Conservation (phyloP, 2,329 filamentous ascomycete species). For the Tolypocladium guangdongense region DNA sequence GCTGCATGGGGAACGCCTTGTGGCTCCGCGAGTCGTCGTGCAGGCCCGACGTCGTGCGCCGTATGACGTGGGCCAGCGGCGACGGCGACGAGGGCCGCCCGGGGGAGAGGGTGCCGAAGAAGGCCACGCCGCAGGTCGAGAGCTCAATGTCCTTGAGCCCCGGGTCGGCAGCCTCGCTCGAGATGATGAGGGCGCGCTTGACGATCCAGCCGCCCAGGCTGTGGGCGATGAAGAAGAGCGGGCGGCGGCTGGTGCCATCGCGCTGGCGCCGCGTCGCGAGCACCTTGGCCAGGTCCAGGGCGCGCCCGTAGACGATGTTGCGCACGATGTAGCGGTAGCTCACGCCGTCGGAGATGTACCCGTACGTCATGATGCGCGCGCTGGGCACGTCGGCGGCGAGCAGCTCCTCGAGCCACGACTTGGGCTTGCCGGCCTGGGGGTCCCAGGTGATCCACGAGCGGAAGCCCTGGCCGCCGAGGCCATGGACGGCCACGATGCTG, state of each 20-base stretch:
- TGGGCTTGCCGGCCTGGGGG: slow-evolving; percentile 7
- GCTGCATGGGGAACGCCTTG: slow-evolving; percentile 2
- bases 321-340: slow-evolving; percentile 13
- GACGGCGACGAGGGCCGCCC: slow-evolving; percentile 12
- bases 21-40: background rate
- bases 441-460: slow-evolving; percentile 13
- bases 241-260: slow-evolving; percentile 10
- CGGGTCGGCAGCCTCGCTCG: slow-evolving; percentile 13
- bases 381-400: slow-evolving; percentile 12
- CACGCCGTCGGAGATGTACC: slow-evolving; percentile 11
- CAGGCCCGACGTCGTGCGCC: slow-evolving; percentile 11
- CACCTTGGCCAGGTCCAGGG: slow-evolving; percentile 11
- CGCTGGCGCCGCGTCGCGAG: slow-evolving; percentile 8
- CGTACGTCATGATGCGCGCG: slow-evolving; percentile 16
- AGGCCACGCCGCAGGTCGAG: slow-evolving; percentile 15
- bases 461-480: slow-evolving; percentile 15
- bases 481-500: slow-evolving; percentile 17
- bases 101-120: slow-evolving; percentile 14
- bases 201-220: slow-evolving; percentile 17
- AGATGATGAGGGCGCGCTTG: slow-evolving; percentile 16
- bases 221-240: slow-evolving; percentile 16
- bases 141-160: slow-evolving; percentile 12
- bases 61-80: slow-evolving; percentile 13
- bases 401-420: slow-evolving; percentile 14
- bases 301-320: slow-evolving; percentile 14